Conservation (phyloP, 73 alveolate genomes). For the Paramecium bursaria region DNA sequence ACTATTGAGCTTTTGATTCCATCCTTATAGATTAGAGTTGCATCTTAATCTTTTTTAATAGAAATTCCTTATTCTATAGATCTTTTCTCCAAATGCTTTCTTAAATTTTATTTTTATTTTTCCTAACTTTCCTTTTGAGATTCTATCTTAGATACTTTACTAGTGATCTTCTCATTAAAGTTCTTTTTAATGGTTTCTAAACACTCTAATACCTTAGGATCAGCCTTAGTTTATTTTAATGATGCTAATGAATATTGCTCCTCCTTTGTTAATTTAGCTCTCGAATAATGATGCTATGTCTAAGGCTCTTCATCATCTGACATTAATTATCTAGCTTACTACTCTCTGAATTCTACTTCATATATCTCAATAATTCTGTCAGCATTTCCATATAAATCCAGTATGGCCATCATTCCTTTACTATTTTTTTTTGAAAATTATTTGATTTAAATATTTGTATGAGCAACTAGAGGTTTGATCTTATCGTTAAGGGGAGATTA, state of each 20-base stretch:
- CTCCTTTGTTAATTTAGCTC: constrained; percentile 10
- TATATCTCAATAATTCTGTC: constrained; percentile 69
- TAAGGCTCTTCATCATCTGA: constrained; percentile 50
- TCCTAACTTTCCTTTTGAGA: constrained; percentile 59
- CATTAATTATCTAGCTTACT: constrained; percentile 59
- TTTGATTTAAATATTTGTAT: constrained; percentile 76
- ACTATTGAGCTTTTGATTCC: constrained; percentile 63
- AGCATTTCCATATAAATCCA: constrained; percentile 86
- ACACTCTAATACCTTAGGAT: constrained; percentile 70
- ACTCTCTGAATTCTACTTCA: constrained; percentile 63
- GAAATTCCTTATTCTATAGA: constrained; percentile 70
- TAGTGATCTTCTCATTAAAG: constrained; percentile 70
- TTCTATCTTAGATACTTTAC: constrained; percentile 53
- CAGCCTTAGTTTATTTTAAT: constrained; percentile 74
- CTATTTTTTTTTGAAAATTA: constrained; percentile 68
- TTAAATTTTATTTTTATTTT: constrained; percentile 55
- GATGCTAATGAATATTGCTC: constrained; percentile 69
- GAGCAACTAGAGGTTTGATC: constrained; percentile 77
- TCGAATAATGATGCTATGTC: background rate
- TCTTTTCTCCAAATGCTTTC: constrained; percentile 77
- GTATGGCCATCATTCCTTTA: constrained; percentile 80
- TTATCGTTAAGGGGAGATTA: constrained; percentile 69
- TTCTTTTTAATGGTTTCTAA: constrained; percentile 60
- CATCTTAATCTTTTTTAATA: constrained; percentile 64
- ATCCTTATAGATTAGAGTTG: constrained; percentile 68